A percentile compares a stretch with the other conserved stretches of the same genome.
Conservation (phyloP, 805 yeast species). For the Wickerhamiella kurtzmanii region DNA sequence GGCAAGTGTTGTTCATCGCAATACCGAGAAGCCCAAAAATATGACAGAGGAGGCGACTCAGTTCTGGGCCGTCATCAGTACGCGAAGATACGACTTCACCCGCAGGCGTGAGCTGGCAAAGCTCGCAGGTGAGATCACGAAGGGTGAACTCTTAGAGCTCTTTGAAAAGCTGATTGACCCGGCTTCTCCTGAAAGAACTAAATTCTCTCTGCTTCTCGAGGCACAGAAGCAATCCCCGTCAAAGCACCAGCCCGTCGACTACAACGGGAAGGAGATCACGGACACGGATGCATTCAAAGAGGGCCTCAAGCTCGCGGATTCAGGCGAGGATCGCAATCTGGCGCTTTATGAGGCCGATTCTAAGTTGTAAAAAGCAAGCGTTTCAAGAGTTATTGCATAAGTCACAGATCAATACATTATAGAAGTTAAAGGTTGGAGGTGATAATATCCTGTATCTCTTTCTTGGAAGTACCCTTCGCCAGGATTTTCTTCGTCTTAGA, state of each 20-base stretch:
- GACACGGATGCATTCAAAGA: background rate
- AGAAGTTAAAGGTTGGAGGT: constrained; percentile 51
- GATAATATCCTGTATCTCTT: constrained; percentile 57
- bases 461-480: constrained; percentile 16
- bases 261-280: background rate
- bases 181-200: constrained; percentile 14
- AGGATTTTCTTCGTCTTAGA: constrained; percentile 68
- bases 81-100: constrained; percentile 69
- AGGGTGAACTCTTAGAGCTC: constrained; percentile 44
- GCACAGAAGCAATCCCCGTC: background rate
- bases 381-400: background rate
- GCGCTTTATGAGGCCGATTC: background rate
- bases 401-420: too few relatives aligned
- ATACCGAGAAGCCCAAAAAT: constrained; percentile 61
- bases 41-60: constrained; percentile 59
- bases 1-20: constrained; percentile 49
- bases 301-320: background rate
- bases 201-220: background rate
- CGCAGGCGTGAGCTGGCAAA: constrained; percentile 45
- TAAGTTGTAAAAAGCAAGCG: background rate
- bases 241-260: background rate
- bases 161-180: constrained; percentile 36
- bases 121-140: constrained; percentile 38
- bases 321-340: background rate
- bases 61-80: constrained; percentile 52